Evolutionary conservation across 352 stramenopile species (phyloP), one percentile per base, ranked within the genome.

Genomic region (Lagenidium sp.): DNA sequence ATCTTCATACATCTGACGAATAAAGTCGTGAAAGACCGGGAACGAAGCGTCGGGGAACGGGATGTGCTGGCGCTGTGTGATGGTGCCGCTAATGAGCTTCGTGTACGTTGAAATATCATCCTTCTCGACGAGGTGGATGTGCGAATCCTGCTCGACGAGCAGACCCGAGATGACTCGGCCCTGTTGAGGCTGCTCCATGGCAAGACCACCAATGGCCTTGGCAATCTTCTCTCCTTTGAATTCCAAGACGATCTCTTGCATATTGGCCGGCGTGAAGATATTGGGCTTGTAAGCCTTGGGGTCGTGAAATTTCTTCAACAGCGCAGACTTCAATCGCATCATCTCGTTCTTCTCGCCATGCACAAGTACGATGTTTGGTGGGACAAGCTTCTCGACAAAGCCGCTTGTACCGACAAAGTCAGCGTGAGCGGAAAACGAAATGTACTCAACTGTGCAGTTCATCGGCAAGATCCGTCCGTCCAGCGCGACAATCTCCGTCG

Each of bases 281-380:
- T 63, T 91, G 4, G 73, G 75, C 50, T 82, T 65, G 61, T 94
- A 88, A 23, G 78, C 55, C 48, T 89, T 94, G 6, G 81, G 71
- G 48, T 93, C 75, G 81, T 86, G 78, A 50, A 93, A 93, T 53
- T 95, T 94, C 46, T 93, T 92, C 24, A 72, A 73, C 29, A 98
- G 54, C 13, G 87, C 91, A 25, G 80, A 88, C 55, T 98, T 98
- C 32, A 98, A 60, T 43, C 92, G 73, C 62, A 95, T 96, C 94
- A 98, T 98, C 64, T 98, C 91, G 50, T 98, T 96, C 59, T 98
- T 97, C 50, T 98, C 89, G n/a, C 96, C 96, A 55, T 98, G 94
- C 6, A 98, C 94, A 2, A 97, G 82, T 16, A 98, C 94, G 55
- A 97, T 95, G 53, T 96, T 95, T 0, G 85, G 82, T n/a, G 88